These are phyloP conservation scores for Vitis riparia DNA, from an alignment of 164 flowering plant genomes.

Conservation along the genomic window DNA sequence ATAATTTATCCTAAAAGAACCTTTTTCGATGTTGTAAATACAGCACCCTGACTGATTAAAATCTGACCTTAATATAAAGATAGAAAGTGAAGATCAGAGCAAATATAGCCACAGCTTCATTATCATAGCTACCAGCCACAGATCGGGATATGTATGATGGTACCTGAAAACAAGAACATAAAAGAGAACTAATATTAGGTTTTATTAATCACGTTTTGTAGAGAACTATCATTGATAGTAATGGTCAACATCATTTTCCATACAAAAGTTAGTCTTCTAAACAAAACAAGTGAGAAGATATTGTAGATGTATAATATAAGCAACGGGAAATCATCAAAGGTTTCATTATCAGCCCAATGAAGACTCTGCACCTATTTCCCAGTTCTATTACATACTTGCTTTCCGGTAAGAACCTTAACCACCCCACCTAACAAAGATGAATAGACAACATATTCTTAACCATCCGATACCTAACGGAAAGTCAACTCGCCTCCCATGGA, in stretches of 20 bases:
- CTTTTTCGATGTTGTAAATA: not conserved
- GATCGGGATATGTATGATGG: conserved; percentile 98
- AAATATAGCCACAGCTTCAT: conserved; percentile 99
- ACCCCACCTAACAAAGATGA: too few species aligned
- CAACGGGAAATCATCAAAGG: too few species aligned
- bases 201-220: not conserved
- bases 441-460: too few species aligned
- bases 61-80: conserved; percentile 86
- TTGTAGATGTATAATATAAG: too few species aligned
- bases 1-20: conserved; percentile 7
- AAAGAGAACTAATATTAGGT: not conserved
- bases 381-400: too few species aligned
- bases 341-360: too few species aligned
- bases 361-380: too few species aligned
- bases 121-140: conserved; percentile 99
- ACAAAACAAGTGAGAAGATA: not conserved
- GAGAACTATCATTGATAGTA: too few species aligned
- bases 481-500: too few species aligned
- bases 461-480: too few species aligned
- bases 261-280: not conserved
- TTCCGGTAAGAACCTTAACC: too few species aligned
- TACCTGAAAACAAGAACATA: conserved; percentile 54
- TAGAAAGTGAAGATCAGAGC: conserved; percentile 96
- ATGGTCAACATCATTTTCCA: too few species aligned
- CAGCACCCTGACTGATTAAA: not conserved